Conservation (phyloP, 2,329 filamentous ascomycete genomes). For the Plectosphaerella cucumerina region DNA sequence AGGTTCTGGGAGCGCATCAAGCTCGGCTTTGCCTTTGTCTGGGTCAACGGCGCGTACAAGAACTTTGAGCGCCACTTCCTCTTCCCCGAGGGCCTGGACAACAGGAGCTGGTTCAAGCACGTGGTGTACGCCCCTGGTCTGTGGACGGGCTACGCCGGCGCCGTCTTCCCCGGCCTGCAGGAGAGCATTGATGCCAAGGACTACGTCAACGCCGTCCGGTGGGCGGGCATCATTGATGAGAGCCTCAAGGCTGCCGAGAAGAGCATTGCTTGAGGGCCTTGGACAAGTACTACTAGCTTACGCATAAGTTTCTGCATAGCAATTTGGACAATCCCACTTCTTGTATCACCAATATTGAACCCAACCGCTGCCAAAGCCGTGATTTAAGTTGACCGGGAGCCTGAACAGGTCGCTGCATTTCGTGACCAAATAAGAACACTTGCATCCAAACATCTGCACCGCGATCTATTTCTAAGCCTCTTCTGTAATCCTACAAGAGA, state of each 20-base stretch:
- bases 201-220: slow-evolving; percentile 53
- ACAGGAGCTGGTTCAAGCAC: slow-evolving; percentile 87
- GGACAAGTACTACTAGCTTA: too few species aligned
- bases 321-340: too few species aligned
- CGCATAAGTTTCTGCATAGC: neutral
- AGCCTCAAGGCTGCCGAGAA: slow-evolving; percentile 43
- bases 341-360: too few species aligned
- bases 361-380: too few species aligned
- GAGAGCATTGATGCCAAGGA: slow-evolving; percentile 60
- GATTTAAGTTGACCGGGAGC: too few species aligned
- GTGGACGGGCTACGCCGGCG: slow-evolving; percentile 87
- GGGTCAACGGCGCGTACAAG: slow-evolving; percentile 79
- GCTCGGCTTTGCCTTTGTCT: slow-evolving; percentile 59
- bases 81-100: slow-evolving; percentile 71
- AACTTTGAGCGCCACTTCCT: slow-evolving; percentile 76
- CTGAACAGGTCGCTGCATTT: too few species aligned
- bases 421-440: too few species aligned
- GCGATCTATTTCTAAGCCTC: slow-evolving; percentile 10
- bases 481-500: slow-evolving; percentile 7
- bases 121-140: slow-evolving; percentile 87
- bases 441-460: neutral
- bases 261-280: slow-evolving; percentile 13
- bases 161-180: slow-evolving; percentile 58
- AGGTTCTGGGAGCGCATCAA: slow-evolving; percentile 64
- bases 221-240: slow-evolving; percentile 54